phyloP scores from a whole-genome alignment of 495 filamentous ascomycete genomes.

The Penicillium simplicissimum region DNA sequence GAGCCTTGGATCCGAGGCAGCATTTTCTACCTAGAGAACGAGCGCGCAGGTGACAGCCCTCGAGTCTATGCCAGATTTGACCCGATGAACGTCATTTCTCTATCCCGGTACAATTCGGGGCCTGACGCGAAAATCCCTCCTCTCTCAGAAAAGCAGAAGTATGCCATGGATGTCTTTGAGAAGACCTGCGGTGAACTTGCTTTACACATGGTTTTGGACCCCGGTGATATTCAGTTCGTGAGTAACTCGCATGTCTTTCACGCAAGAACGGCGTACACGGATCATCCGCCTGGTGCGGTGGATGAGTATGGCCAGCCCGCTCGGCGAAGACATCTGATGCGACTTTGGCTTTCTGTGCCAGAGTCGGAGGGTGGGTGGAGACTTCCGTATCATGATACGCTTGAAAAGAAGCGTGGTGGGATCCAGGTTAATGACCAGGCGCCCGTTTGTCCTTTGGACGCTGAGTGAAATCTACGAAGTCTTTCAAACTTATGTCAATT shows the following conservation, averaged over 20 bases:
- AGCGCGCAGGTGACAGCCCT: slow-evolving; percentile 30
- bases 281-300: slow-evolving; percentile 51
- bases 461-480: slow-evolving; percentile 46
- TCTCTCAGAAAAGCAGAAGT: slow-evolving; percentile 58
- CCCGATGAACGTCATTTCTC: slow-evolving; percentile 66
- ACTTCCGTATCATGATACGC: slow-evolving; percentile 69
- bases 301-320: slow-evolving; percentile 37
- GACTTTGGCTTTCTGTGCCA: slow-evolving; percentile 75
- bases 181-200: slow-evolving; percentile 60
- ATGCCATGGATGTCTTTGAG: slow-evolving; percentile 62
- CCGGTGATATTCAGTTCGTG: slow-evolving; percentile 74
- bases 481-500: too few species aligned
- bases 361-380: slow-evolving; percentile 80
- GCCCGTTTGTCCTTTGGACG: slow-evolving; percentile 63
- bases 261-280: slow-evolving; percentile 62
- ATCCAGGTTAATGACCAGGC: slow-evolving; percentile 75
- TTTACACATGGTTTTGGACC: slow-evolving; percentile 70
- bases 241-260: slow-evolving; percentile 66
- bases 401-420: slow-evolving; percentile 76
- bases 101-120: slow-evolving; percentile 61
- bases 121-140: slow-evolving; percentile 54
- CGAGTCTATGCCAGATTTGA: slow-evolving; percentile 56
- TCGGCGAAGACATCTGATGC: slow-evolving; percentile 70
- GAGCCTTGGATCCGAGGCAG: slow-evolving; percentile 69
- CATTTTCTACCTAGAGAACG: slow-evolving; percentile 69